phyloP scores from a whole-genome alignment of 306 rosid genomes.

The Malus orientalis region DNA sequence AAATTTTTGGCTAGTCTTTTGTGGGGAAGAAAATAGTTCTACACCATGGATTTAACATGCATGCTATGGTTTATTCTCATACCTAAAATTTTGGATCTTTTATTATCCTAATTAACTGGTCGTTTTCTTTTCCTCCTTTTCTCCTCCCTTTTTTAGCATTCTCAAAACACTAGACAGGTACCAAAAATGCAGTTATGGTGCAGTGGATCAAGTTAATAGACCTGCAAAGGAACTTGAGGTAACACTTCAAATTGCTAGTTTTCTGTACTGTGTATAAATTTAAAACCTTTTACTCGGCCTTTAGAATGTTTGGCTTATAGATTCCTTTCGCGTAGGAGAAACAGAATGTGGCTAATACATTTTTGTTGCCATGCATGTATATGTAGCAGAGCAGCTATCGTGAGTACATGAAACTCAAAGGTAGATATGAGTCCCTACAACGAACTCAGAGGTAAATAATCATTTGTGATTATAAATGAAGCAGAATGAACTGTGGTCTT shows the following conservation, averaged over 20 bases:
- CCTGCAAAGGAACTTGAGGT: slow-evolving; percentile 97
- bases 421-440: slow-evolving; percentile 79
- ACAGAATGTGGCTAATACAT: not conserved
- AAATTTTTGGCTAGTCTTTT: not conserved
- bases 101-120: not conserved
- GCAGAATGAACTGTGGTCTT: not conserved
- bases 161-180: slow-evolving; percentile 57
- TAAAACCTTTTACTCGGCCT: not conserved
- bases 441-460: slow-evolving; percentile 79
- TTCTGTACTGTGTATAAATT: not conserved
- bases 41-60: not conserved
- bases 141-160: slow-evolving; percentile 16
- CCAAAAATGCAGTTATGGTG: slow-evolving; percentile 93
- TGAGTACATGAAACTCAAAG: slow-evolving; percentile 86
- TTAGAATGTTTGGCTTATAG: not conserved
- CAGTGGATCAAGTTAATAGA: slow-evolving; percentile 62
- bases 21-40: not conserved
- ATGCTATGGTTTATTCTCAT: not conserved
- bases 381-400: slow-evolving; percentile 72
- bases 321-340: not conserved
- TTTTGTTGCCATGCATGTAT: not conserved
- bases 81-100: not conserved
- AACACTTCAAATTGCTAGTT: not conserved
- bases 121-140: not conserved
- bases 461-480: not conserved